phyloP scores from a whole-genome alignment of 805 yeast species.

The Saccharomycopsis selenospora region DNA sequence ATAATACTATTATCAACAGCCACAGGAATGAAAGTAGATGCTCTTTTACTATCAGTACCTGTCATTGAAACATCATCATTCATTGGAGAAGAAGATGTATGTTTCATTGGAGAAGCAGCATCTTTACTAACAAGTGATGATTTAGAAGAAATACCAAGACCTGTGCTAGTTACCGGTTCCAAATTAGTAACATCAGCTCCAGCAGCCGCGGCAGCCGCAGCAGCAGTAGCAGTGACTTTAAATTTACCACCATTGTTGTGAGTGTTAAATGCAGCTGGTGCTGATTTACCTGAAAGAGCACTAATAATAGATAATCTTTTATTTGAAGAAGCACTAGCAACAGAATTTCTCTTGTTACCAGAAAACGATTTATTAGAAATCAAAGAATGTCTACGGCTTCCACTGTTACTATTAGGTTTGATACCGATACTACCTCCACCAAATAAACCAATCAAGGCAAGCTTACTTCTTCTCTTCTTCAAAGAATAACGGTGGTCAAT shows the following conservation, averaged over 20 bases:
- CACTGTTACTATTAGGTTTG: slow-evolving; percentile 1
- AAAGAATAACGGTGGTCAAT: slow-evolving; percentile 7
- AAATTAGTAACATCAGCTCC: not conserved
- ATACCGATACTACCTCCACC: slow-evolving; percentile 13
- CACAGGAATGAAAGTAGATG: too few species aligned
- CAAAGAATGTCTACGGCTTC: not conserved
- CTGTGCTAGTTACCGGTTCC: slow-evolving; percentile 7
- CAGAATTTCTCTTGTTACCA: too few species aligned
- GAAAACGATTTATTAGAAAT: not conserved
- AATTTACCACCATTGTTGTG: too few species aligned
- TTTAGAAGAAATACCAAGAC: slow-evolving; percentile 11
- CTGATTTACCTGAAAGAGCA: not conserved
- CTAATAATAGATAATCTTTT: not conserved
- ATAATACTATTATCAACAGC: not conserved
- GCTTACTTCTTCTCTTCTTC: slow-evolving; percentile 9
- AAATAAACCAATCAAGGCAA: slow-evolving; percentile 11
- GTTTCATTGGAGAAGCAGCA: too few species aligned
- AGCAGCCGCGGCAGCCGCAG: not conserved
- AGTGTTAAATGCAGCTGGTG: not conserved
- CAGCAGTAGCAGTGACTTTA: too few species aligned
- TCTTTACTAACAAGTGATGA: not conserved
- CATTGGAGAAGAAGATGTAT: too few species aligned
- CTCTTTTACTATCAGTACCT: too few species aligned
- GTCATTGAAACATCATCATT: too few species aligned
- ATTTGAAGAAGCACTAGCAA: too few species aligned